A percentile compares a stretch with the other conserved stretches of the same genome.
These are phyloP conservation scores for Pseudogymnoascus sp. DNA, from an alignment of 2,329 filamentous ascomycete genomes.

Conservation along the genomic window DNA sequence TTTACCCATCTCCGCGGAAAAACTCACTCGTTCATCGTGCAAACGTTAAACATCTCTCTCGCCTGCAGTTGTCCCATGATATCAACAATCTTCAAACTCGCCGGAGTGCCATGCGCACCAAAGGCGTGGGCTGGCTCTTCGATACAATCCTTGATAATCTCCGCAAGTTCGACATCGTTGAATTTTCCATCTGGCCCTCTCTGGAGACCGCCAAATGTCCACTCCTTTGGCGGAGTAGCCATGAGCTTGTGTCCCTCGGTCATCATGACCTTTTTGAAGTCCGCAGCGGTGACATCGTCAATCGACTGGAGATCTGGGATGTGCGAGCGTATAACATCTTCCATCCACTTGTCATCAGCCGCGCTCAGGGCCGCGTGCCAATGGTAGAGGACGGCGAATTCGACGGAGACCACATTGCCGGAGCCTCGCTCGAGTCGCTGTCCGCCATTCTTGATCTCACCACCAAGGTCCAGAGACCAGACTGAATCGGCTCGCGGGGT, in stretches of 20 bases:
- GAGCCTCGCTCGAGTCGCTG: conserved; percentile 34
- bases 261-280: conserved; percentile 35
- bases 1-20: neutral
- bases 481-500: conserved; percentile 36
- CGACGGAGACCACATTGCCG: conserved; percentile 37
- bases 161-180: conserved; percentile 35
- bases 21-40: conserved; percentile 41
- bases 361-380: conserved; percentile 38
- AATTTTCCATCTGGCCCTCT: conserved; percentile 34
- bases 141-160: conserved; percentile 37
- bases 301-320: conserved; percentile 33
- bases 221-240: conserved; percentile 27
- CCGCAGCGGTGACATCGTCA: conserved; percentile 34
- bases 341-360: conserved; percentile 38
- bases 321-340: conserved; percentile 28
- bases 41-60: conserved; percentile 39
- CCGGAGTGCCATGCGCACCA: conserved; percentile 40
- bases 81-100: conserved; percentile 38
- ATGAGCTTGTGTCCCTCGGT: conserved; percentile 30
- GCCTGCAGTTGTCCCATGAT: conserved; percentile 40
- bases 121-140: conserved; percentile 43
- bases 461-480: conserved; percentile 37
- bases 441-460: conserved; percentile 34
- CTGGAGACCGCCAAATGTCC: conserved; percentile 36
- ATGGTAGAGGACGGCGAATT: conserved; percentile 39